Conservation (phyloP, 2,329 filamentous ascomycete species). For the Dissoconium aciculare region DNA sequence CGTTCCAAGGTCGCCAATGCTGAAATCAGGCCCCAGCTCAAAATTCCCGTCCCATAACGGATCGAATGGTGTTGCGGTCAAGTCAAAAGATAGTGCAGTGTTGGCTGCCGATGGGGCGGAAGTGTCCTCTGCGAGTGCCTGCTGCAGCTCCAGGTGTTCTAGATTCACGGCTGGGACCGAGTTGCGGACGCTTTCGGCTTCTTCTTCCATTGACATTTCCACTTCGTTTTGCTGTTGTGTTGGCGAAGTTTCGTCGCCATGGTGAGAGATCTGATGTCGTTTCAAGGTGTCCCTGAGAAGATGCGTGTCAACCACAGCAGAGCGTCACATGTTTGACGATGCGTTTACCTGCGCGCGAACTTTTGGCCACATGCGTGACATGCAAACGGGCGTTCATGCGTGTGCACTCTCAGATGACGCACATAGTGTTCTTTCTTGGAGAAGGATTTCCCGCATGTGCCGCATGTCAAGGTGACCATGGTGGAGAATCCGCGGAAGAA, state of each 20-base stretch:
- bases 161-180: too few species aligned
- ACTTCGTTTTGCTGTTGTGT: background rate
- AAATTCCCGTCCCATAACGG: slow-evolving; percentile 5
- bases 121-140: too few species aligned
- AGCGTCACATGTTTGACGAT: too few species aligned
- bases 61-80: slow-evolving; percentile 1
- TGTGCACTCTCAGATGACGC: slow-evolving; percentile 5
- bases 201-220: too few species aligned
- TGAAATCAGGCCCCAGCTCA: slow-evolving; percentile 5
- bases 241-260: background rate
- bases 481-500: too few species aligned
- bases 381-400: slow-evolving; percentile 4
- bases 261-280: slow-evolving; percentile 2
- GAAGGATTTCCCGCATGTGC: slow-evolving; percentile 3
- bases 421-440: slow-evolving; percentile 5
- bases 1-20: slow-evolving; percentile 1
- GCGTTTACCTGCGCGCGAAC: slow-evolving; percentile 3
- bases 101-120: too few species aligned
- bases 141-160: too few species aligned
- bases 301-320: too few species aligned
- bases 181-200: too few species aligned
- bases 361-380: slow-evolving; percentile 3
- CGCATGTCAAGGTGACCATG: slow-evolving; percentile 2
- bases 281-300: slow-evolving; percentile 1
- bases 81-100: background rate